Evolutionary conservation across 805 yeast genomes (phyloP).

Genomic region (Yarrowia alimentaria): DNA sequence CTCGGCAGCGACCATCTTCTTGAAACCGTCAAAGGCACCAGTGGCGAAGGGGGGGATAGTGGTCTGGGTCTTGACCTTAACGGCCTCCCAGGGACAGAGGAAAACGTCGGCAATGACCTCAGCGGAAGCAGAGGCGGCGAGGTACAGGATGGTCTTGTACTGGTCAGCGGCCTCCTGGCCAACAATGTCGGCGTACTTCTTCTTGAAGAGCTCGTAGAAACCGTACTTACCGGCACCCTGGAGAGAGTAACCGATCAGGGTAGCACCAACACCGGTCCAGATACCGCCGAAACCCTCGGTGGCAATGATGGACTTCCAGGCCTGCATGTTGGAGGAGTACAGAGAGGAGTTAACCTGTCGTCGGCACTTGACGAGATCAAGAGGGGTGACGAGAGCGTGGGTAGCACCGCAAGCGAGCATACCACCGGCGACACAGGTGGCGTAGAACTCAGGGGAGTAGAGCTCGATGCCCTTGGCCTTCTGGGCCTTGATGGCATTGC

Average conservation of each 20-base stretch:
- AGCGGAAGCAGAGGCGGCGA: constrained; percentile 78
- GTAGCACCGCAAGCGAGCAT: constrained; percentile 47
- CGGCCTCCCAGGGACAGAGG: constrained; percentile 81
- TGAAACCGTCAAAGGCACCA: constrained; percentile 57
- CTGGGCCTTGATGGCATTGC: constrained; percentile 35
- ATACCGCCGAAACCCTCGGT: constrained; percentile 64
- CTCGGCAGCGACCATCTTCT: constrained; percentile 54
- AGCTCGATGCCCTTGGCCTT: constrained; percentile 41
- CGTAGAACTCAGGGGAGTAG: constrained; percentile 61
- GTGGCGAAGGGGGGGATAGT: constrained; percentile 72
- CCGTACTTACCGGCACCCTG: constrained; percentile 92
- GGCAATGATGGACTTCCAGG: constrained; percentile 63
- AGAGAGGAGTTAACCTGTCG: constrained; percentile 67
- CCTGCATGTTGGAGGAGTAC: constrained; percentile 65
- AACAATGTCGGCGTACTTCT: constrained; percentile 55
- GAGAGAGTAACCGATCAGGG: constrained; percentile 75
- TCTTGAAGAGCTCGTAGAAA: constrained; percentile 75
- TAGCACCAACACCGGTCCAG: constrained; percentile 77
- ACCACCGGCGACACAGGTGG: constrained; percentile 76
- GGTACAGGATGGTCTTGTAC: constrained; percentile 61
- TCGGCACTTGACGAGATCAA: constrained; percentile 80
- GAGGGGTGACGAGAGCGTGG: constrained; percentile 80
- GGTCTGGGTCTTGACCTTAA: constrained; percentile 83
- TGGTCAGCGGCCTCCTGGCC: constrained; percentile 54
- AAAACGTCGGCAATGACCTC: constrained; percentile 79